Evolutionary conservation across 1,139 yeast genomes (phyloP).

Genomic region (Suhomyces chickasaworum): DNA sequence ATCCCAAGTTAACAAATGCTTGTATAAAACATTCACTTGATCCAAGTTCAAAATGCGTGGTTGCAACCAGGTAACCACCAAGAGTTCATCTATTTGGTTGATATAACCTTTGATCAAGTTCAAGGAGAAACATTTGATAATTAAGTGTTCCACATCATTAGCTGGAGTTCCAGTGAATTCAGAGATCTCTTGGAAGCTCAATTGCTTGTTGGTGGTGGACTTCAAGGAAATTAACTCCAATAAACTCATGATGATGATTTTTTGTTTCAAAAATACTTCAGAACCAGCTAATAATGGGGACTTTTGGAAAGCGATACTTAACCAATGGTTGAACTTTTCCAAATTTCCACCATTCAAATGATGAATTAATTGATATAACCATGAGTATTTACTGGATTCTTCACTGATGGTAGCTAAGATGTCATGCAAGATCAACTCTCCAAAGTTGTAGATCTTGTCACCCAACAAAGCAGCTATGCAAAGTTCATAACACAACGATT

Average conservation of each 20-base stretch:
- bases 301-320: constrained; percentile 38
- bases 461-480: constrained; percentile 89
- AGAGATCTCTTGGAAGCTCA: constrained; percentile 74
- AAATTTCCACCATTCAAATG: constrained; percentile 81
- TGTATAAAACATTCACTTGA: constrained; percentile 77
- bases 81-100: constrained; percentile 79
- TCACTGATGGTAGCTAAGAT: constrained; percentile 59
- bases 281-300: constrained; percentile 63
- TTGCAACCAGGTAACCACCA: constrained; percentile 90
- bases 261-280: constrained; percentile 77
- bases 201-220: constrained; percentile 70
- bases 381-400: constrained; percentile 51
- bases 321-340: constrained; percentile 55
- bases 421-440: constrained; percentile 90
- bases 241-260: constrained; percentile 88
- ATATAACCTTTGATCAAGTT: constrained; percentile 83
- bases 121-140: constrained; percentile 87
- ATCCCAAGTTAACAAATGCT: constrained; percentile 78
- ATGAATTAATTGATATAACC: constrained; percentile 74
- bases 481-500: constrained; percentile 70
- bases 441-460: constrained; percentile 90
- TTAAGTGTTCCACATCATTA: constrained; percentile 83
- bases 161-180: constrained; percentile 64
- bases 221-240: constrained; percentile 84
- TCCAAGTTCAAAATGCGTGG: constrained; percentile 85